Conservation (phyloP, 495 filamentous ascomycete genomes). For the Chaetomium fimeti region DNA sequence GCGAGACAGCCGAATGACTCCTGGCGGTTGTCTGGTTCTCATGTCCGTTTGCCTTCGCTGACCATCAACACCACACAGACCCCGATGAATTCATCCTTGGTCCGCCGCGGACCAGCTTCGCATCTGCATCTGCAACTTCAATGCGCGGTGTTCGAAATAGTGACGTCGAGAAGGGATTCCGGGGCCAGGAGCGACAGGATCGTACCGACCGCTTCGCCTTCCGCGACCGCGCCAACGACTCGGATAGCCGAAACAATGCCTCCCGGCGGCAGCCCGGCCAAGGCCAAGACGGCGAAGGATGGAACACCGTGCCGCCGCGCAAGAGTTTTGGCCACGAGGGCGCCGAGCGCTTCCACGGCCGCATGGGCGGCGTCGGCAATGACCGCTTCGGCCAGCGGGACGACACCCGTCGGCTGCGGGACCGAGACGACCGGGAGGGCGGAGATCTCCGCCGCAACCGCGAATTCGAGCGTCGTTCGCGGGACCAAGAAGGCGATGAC, state of each 20-base stretch:
- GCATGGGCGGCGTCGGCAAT: conserved; percentile 47
- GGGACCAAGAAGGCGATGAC: conserved; percentile 54
- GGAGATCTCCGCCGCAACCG: conserved; percentile 52
- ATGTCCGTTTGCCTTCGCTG: conserved; percentile 15
- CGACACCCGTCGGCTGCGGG: conserved; percentile 41
- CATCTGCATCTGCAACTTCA: conserved; percentile 77
- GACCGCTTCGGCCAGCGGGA: conserved; percentile 39
- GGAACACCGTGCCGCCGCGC: conserved; percentile 61
- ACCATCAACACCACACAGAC: conserved; percentile 50
- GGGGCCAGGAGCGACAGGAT: conserved; percentile 55
- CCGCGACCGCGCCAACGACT: conserved; percentile 64
- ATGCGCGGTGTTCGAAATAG: conserved; percentile 47
- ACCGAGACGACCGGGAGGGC: conserved; percentile 52
- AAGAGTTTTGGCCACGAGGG: conserved; percentile 65
- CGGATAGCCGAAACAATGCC: conserved; percentile 52
- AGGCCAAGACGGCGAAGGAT: conserved; percentile 57
- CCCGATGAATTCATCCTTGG: conserved; percentile 84
- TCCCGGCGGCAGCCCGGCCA: conserved; percentile 52
- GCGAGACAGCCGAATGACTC: not conserved
- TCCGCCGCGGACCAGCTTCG: conserved; percentile 82
- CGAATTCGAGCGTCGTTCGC: conserved; percentile 48
- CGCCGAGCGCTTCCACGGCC: conserved; percentile 59
- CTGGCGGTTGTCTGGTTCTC: not conserved
- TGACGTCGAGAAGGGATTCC: conserved; percentile 50
- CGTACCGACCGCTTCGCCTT: conserved; percentile 69